Evolutionary conservation across 2,329 filamentous ascomycete genomes (phyloP).

Genomic region (Monilinia fructicola): DNA sequence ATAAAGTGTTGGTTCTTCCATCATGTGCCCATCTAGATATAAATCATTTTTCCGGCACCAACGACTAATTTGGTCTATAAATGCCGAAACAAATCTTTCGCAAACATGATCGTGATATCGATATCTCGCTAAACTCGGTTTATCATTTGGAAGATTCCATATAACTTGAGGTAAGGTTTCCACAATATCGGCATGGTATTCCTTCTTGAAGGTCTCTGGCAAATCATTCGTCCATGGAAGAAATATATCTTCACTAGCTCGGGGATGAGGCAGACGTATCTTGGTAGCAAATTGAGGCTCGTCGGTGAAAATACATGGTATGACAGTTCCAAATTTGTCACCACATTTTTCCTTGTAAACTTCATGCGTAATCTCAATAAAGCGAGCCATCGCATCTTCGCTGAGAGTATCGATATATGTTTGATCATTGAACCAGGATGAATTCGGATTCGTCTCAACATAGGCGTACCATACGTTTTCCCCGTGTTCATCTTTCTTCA

Average conservation of each 20-base stretch:
- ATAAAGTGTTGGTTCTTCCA: slow-evolving; percentile 40
- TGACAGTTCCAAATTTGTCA: slow-evolving; percentile 37
- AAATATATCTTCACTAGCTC: slow-evolving; percentile 35
- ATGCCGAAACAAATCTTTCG: slow-evolving; percentile 40
- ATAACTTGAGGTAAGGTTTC: slow-evolving; percentile 37
- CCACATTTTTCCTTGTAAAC: slow-evolving; percentile 38
- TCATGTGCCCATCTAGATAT: slow-evolving; percentile 40
- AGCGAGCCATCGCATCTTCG: slow-evolving; percentile 35
- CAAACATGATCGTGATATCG: slow-evolving; percentile 41
- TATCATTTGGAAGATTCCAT: slow-evolving; percentile 39
- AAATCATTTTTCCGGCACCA: slow-evolving; percentile 39
- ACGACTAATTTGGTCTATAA: slow-evolving; percentile 38
- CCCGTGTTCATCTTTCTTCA: slow-evolving; percentile 32
- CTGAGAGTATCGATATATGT: slow-evolving; percentile 41
- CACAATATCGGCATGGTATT: slow-evolving; percentile 35
- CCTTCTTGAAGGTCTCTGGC: slow-evolving; percentile 34
- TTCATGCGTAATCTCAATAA: slow-evolving; percentile 40
- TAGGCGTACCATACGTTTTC: slow-evolving; percentile 41
- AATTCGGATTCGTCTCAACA: slow-evolving; percentile 38
- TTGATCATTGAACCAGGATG: slow-evolving; percentile 41
- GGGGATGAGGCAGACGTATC: slow-evolving; percentile 36
- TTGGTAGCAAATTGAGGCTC: slow-evolving; percentile 41
- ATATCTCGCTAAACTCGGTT: slow-evolving; percentile 37
- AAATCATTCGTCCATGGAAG: slow-evolving; percentile 41
- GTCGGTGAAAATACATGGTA: slow-evolving; percentile 42